Percentiles rank a stretch among this genome's conserved stretches.
These are phyloP conservation scores for Trichomonascaceae sp. DNA, from an alignment of 1,139 yeast species.

Conservation along the genomic window DNA sequence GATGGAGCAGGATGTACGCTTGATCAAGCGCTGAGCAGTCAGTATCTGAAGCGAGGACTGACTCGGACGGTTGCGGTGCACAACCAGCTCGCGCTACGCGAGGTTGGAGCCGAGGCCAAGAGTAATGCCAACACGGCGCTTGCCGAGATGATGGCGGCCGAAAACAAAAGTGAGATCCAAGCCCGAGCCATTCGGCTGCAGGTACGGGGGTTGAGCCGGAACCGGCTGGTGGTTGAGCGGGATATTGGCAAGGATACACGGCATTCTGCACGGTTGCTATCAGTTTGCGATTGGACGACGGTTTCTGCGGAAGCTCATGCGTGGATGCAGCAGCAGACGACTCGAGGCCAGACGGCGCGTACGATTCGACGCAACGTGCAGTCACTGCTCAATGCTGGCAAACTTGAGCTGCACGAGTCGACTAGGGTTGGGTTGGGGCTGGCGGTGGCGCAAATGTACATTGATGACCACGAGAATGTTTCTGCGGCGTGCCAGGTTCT, in stretches of 20 bases:
- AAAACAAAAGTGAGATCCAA: too few relatives aligned
- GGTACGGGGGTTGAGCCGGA: neutral
- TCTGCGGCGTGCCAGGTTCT: constrained; percentile 36
- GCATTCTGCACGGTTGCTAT: neutral
- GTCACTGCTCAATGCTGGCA: neutral
- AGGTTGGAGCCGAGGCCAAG: neutral
- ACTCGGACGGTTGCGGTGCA: constrained; percentile 9
- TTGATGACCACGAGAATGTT: constrained; percentile 25
- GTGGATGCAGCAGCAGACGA: neutral
- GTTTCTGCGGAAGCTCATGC: neutral
- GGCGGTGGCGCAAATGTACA: constrained; percentile 34
- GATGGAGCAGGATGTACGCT: constrained; percentile 34
- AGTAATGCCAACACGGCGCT: neutral
- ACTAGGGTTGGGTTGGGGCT: constrained; percentile 8
- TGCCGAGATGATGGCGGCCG: too few relatives aligned
- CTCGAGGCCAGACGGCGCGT: neutral
- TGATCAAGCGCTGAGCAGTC: constrained; percentile 11
- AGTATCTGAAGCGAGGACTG: constrained; percentile 10
- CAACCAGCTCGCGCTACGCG: constrained; percentile 7
- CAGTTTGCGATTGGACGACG: neutral
- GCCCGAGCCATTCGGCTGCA: neutral
- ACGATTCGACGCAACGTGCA: neutral
- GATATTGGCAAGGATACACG: neutral
- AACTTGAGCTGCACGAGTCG: neutral
- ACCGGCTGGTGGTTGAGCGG: neutral